phyloP scores from a whole-genome alignment of 2,329 filamentous ascomycete species.

The Aciculosporium take region DNA sequence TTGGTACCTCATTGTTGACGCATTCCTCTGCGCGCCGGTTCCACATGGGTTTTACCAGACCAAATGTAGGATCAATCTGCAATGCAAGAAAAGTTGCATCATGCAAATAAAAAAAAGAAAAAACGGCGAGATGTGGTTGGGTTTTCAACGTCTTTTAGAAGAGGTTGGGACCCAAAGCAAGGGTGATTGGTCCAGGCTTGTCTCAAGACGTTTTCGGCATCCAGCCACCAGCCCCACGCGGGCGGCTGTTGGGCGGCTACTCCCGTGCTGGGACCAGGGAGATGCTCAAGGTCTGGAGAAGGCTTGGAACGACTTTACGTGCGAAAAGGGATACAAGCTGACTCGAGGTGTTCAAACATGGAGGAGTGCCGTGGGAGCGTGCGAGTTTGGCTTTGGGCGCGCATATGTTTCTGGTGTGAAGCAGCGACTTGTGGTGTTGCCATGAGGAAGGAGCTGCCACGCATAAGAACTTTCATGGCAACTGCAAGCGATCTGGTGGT shows the following conservation, averaged over 20 bases:
- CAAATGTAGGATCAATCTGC: constrained; percentile 20
- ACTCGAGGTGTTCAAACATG: background rate
- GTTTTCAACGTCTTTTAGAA: constrained; percentile 11
- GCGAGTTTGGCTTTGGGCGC: background rate
- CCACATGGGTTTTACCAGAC: constrained; percentile 18
- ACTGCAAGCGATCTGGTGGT: constrained; percentile 1
- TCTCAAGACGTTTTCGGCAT: background rate
- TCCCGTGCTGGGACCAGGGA: background rate
- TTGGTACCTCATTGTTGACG: constrained; percentile 24
- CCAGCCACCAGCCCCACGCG: constrained; percentile 8
- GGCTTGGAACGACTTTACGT: background rate
- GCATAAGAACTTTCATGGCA: background rate
- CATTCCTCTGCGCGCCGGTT: constrained; percentile 13
- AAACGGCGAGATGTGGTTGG: constrained; percentile 17
- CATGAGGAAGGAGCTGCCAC: constrained; percentile 1
- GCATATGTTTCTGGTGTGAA: background rate
- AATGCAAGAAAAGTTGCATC: constrained; percentile 19
- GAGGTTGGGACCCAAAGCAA: constrained; percentile 13
- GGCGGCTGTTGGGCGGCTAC: constrained; percentile 2
- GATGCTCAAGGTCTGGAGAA: background rate
- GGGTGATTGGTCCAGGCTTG: constrained; percentile 1
- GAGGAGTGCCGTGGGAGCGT: background rate
- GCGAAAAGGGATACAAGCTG: background rate
- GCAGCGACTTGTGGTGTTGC: background rate
- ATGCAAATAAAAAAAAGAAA: constrained; percentile 12